Percentiles rank a stretch among this genome's conserved stretches.
These are phyloP conservation scores for Amanita fuliginea DNA, from an alignment of 768 basidiomycete species.

Conservation along the genomic window DNA sequence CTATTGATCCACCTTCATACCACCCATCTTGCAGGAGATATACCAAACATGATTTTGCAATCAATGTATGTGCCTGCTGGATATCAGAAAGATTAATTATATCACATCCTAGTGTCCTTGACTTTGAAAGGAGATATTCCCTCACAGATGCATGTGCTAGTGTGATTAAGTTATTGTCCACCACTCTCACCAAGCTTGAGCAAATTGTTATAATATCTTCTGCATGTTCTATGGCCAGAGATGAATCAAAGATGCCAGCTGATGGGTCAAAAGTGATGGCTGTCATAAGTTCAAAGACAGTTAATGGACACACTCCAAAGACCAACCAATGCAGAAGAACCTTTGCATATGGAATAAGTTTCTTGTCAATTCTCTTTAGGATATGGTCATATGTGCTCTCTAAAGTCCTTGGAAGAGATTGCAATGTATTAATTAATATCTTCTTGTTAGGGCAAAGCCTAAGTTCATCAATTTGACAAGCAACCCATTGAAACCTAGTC, in stretches of 20 bases:
- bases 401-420: neutral
- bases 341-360: too few species aligned
- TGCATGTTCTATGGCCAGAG: neutral
- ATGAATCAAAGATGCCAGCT: neutral
- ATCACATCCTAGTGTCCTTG: too few species aligned
- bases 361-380: too few species aligned
- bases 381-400: neutral
- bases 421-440: neutral
- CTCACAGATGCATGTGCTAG: too few species aligned
- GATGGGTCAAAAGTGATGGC: neutral
- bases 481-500: neutral
- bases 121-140: too few species aligned
- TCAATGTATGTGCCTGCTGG: too few species aligned
- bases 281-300: neutral
- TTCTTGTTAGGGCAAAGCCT: neutral
- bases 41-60: too few species aligned
- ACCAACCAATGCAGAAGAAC: neutral
- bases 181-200: neutral
- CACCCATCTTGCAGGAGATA: too few species aligned
- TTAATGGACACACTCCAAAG: neutral
- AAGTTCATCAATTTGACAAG: too few species aligned
- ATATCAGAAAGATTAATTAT: too few species aligned
- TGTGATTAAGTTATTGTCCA: too few species aligned
- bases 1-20: too few species aligned
- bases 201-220: neutral